Base-by-base conservation (phyloP, 2,329 filamentous ascomycete species). In the Ophiostoma angusticollis region DNA sequence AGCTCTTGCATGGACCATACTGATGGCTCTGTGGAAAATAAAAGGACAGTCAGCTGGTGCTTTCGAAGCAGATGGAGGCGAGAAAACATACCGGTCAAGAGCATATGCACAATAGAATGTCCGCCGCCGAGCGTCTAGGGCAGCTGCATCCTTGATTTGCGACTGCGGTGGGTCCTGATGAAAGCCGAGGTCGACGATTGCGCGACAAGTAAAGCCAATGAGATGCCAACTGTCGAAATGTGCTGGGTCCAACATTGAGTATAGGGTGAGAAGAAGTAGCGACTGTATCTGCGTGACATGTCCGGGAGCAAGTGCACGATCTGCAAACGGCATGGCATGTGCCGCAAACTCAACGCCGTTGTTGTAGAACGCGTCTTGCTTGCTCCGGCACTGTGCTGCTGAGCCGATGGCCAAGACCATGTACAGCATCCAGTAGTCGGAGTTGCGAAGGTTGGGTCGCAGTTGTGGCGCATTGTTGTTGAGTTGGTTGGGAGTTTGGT, bases 161-260 rank as follows among this genome's bases (percentile, higher is more conserved):
- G 80, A 78, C 41, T 72, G 68, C 1, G 83, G 80, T 3, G 86
- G 85, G 49, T 96, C 89, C 59, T 95, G 89, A 57, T 96, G 91
- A 42, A 93, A 78, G 7, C 91, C 91, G 22, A 95, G 63, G 60
- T 98, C 91, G 17, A 95, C 73, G 53, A 89, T 78, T 6, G 86
- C 84, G 42, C 89, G 76, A 29, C 84, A 84, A 6, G 89, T 87
- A 55, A 91, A 87, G 6, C 89, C 91, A 40, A 95, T 83, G 45
- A 95, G 61, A 47, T 91, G 87, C 87, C 91, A 96, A 50, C 81
- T 85, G 52, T 94, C 86, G 52, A 94, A 95, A 54, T 93, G 85
- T 30, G 79, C 74, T 2, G 89, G 87, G 50, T 96, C 87, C 35
- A 94, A 67, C 64, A 91, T 82, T 3, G 89, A 80, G 56, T 94